A percentile compares a stretch with the other conserved stretches of the same genome.
These are phyloP conservation scores for Wakefieldia striispora DNA, from an alignment of 768 basidiomycete genomes.

Conservation along the genomic window DNA sequence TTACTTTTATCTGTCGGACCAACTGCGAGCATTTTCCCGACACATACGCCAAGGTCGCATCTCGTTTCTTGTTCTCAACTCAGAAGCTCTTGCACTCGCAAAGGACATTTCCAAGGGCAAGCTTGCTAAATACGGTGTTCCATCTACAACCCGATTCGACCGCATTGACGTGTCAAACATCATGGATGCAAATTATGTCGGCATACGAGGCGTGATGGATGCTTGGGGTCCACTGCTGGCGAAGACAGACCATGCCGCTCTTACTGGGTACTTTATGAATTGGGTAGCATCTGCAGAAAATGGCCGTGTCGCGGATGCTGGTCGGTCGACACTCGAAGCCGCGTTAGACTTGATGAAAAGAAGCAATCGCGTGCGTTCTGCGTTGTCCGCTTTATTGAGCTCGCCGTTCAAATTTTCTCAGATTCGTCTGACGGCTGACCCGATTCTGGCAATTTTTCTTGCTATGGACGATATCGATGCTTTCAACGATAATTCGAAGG, in stretches of 20 bases:
- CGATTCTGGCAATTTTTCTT: neutral
- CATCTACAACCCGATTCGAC: constrained; percentile 36
- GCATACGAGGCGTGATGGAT: constrained; percentile 32
- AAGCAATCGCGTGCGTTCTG: constrained; percentile 14
- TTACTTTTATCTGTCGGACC: constrained; percentile 43
- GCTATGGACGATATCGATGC: constrained; percentile 13
- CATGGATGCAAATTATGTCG: constrained; percentile 42
- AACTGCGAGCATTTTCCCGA: constrained; percentile 37
- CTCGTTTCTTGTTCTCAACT: constrained; percentile 32
- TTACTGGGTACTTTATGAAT: constrained; percentile 50
- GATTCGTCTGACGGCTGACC: constrained; percentile 8
- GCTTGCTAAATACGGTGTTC: constrained; percentile 17
- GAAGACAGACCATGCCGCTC: constrained; percentile 27
- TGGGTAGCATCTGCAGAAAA: constrained; percentile 29
- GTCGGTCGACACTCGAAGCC: neutral
- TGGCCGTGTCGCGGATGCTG: constrained; percentile 8
- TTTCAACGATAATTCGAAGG: constrained; percentile 37
- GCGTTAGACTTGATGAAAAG: constrained; percentile 13
- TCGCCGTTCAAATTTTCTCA: constrained; percentile 2
- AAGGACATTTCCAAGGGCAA: constrained; percentile 30
- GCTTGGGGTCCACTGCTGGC: constrained; percentile 40
- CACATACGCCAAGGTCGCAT: constrained; percentile 35
- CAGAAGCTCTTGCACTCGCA: constrained; percentile 42
- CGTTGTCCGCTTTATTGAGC: neutral
- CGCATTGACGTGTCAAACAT: constrained; percentile 51